A percentile compares a stretch with the other conserved stretches of the same genome.
Evolutionary conservation across 768 basidiomycete genomes (phyloP).

Genomic region (Termitomyces sp.): DNA sequence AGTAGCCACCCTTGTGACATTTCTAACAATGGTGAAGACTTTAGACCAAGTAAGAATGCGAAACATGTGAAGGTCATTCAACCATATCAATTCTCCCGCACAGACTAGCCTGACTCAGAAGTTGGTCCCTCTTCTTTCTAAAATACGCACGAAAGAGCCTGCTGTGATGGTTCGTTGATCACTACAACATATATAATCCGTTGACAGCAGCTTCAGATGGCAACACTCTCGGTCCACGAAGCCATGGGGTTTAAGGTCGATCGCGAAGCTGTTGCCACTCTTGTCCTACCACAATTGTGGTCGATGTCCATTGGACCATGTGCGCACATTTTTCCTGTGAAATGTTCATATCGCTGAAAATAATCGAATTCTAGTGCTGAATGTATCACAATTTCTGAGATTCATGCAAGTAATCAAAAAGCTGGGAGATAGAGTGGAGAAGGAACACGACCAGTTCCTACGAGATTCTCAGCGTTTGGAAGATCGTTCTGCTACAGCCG

Average conservation of each 20-base stretch:
- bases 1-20: constrained; percentile 81
- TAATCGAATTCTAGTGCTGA: constrained; percentile 48
- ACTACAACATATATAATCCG: neutral
- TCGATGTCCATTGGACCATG: constrained; percentile 95
- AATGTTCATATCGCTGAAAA: constrained; percentile 6
- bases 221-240: constrained; percentile 85
- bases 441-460: constrained; percentile 88
- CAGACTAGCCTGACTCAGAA: constrained; percentile 90
- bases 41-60: constrained; percentile 70
- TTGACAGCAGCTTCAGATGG: constrained; percentile 51
- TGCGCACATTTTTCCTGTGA: constrained; percentile 31
- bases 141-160: constrained; percentile 95
- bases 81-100: neutral
- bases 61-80: neutral
- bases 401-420: constrained; percentile 86
- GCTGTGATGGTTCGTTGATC: constrained; percentile 71
- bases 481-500: constrained; percentile 55
- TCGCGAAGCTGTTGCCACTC: constrained; percentile 84
- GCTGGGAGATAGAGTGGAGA: constrained; percentile 82
- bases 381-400: constrained; percentile 80
- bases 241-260: constrained; percentile 96
- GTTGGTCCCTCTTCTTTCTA: constrained; percentile 88
- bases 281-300: constrained; percentile 92
- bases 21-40: constrained; percentile 83
- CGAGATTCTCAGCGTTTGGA: constrained; percentile 90